Conservation (phyloP, 1,284 basidiomycete genomes). For the Termitomyces sp. region DNA sequence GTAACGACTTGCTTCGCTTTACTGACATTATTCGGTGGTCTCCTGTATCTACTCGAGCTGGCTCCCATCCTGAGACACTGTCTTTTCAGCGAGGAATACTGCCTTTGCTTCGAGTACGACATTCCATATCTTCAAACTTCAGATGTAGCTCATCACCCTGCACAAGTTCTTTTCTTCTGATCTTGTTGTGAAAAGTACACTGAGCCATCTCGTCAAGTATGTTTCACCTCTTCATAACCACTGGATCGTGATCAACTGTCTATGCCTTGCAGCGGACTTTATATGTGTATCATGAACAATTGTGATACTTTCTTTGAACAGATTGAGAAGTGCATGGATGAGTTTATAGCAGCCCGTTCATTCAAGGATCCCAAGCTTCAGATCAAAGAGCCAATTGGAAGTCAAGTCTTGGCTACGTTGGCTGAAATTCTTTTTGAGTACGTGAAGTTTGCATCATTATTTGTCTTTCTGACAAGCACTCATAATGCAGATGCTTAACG, state of each 20-base stretch:
- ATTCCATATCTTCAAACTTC: not conserved
- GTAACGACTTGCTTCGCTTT: slow-evolving; percentile 47
- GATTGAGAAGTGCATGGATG: slow-evolving; percentile 39
- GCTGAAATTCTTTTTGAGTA: slow-evolving; percentile 50
- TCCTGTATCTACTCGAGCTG: slow-evolving; percentile 35
- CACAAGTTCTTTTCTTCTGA: slow-evolving; percentile 58
- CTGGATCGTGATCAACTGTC: not conserved
- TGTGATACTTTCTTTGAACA: slow-evolving; percentile 38
- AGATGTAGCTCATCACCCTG: not conserved
- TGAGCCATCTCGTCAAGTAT: slow-evolving; percentile 53
- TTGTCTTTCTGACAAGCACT: slow-evolving; percentile 1
- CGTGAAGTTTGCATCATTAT: slow-evolving; percentile 16
- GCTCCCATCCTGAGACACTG: slow-evolving; percentile 28
- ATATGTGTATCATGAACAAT: slow-evolving; percentile 47
- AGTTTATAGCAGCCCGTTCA: slow-evolving; percentile 31
- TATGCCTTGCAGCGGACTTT: slow-evolving; percentile 41
- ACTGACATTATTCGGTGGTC: slow-evolving; percentile 47
- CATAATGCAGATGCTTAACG: slow-evolving; percentile 41
- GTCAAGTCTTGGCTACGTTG: slow-evolving; percentile 44
- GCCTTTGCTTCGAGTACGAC: slow-evolving; percentile 49
- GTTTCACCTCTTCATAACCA: slow-evolving; percentile 12
- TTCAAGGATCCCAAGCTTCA: slow-evolving; percentile 34
- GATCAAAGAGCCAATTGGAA: slow-evolving; percentile 27
- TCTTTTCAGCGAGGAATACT: slow-evolving; percentile 62
- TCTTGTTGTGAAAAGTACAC: slow-evolving; percentile 55